phyloP scores from a whole-genome alignment of 2,329 filamentous ascomycete species.

The Exophiala xenobiotica region DNA sequence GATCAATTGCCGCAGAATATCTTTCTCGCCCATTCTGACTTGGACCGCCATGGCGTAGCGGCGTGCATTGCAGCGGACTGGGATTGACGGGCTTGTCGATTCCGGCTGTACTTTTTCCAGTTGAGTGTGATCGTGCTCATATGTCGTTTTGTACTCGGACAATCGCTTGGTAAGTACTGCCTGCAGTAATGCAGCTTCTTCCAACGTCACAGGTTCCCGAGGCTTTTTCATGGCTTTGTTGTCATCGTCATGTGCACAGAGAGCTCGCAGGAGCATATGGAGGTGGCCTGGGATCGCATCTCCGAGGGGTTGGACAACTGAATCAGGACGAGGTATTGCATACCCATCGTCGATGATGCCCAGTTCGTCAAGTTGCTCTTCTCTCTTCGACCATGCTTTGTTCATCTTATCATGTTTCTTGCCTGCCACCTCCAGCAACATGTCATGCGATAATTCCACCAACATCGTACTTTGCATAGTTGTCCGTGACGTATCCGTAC shows the following conservation, averaged over 20 bases:
- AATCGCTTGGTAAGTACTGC: constrained; percentile 35
- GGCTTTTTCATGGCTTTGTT: constrained; percentile 7
- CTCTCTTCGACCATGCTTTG: constrained; percentile 34
- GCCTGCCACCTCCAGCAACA: constrained; percentile 51
- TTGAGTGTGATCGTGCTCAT: constrained; percentile 52
- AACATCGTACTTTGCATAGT: constrained; percentile 77
- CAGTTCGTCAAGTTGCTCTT: constrained; percentile 58
- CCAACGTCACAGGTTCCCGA: constrained; percentile 20
- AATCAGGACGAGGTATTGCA: constrained; percentile 51
- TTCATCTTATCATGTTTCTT: constrained; percentile 34
- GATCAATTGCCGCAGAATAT: constrained; percentile 59
- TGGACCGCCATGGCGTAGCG: constrained; percentile 60
- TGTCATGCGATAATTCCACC: constrained; percentile 69
- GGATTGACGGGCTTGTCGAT: constrained; percentile 26
- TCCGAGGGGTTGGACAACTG: constrained; percentile 30
- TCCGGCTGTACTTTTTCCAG: constrained; percentile 33
- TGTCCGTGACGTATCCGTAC: constrained; percentile 82
- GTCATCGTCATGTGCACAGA: constrained; percentile 25
- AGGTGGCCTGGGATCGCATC: constrained; percentile 43
- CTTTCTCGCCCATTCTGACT: constrained; percentile 72
- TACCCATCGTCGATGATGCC: constrained; percentile 72
- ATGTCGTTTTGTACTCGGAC: constrained; percentile 53
- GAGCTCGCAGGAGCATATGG: constrained; percentile 39
- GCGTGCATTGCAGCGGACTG: constrained; percentile 34
- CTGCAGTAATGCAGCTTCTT: constrained; percentile 25